Evolutionary conservation across 225 moss, liverwort and hornwort species (phyloP), one percentile per base, ranked within the genome.

Genomic region (Straminergon stramineum): DNA sequence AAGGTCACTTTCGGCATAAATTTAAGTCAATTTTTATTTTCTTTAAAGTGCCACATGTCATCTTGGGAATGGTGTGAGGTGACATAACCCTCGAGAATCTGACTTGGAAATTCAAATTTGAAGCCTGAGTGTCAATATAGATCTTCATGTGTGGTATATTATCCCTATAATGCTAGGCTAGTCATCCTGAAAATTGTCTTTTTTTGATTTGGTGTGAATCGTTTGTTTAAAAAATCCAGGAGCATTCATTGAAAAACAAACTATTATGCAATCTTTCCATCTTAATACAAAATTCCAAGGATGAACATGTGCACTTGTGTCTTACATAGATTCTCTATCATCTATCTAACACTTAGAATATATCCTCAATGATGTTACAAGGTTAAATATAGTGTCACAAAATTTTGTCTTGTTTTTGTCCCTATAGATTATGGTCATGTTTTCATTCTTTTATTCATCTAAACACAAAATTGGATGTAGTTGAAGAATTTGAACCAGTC

Each of bases 311-410:
- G 0, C 9, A 45, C 27, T 43, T 16, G 3, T 28, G 1, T 17
- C 27, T 73, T 28, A 28, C 2, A 27, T 4, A 23, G 4, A 28
- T 45, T 28, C 1, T 28, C 10, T 73, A 17, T 17, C 73, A 74
- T 45, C 4, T 1, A 45, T 28, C 3, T 3, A 27, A 27, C 3
- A 16, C 5, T 27, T 7, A 9, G 3, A 43, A 48, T 48, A 48
- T 48, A 4, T 43, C 5, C 0, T 1, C 7, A 43, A 0, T 1
- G 3, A 27, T 0, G 0, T 43, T 73, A 43, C 0, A 43, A 10
- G 3, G 17, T 28, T 10, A 11, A 52, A 34, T 20, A 8, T 22
- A 77, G 8, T 13, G 77, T 51, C 9, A 75, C 1, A 2, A 51
- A 17, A 41, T 71, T 26, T 5, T 15, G 4, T 48, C 45, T 48